Conservation (phyloP, 305 asterid genomes). For the Stenogyne calaminthoides region DNA sequence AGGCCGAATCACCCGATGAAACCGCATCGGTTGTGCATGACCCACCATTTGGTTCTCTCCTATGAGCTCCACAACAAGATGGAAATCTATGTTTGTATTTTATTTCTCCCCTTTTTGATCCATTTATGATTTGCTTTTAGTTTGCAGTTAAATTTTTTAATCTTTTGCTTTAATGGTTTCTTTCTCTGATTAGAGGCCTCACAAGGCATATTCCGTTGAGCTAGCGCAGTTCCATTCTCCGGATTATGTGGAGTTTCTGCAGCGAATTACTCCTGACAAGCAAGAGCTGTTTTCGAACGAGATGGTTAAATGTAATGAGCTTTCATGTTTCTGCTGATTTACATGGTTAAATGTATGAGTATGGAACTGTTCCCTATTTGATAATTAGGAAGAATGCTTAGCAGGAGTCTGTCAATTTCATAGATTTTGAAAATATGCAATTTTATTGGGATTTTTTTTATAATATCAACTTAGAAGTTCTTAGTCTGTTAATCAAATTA, state of each 20-base stretch:
- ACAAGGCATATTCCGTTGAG: conserved; percentile 98
- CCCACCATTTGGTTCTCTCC: conserved; percentile 93
- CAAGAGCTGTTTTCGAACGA: conserved; percentile 58
- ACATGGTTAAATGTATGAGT: not conserved
- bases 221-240: conserved; percentile 97
- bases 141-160: conserved; percentile 18
- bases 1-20: conserved; percentile 99
- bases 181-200: conserved; percentile 76
- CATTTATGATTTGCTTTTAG: too few relatives aligned
- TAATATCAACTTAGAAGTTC: not conserved
- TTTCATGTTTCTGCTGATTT: conserved; percentile 13
- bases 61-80: conserved; percentile 92
- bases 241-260: conserved; percentile 92
- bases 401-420: not conserved
- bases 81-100: conserved; percentile 88
- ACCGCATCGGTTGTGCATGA: conserved; percentile 98
- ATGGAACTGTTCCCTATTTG: not conserved
- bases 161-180: conserved; percentile 1
- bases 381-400: not conserved
- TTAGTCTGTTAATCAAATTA: not conserved
- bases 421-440: not conserved
- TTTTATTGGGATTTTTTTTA: not conserved
- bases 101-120: not conserved
- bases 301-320: conserved; percentile 62
- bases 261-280: conserved; percentile 80